A percentile compares a stretch with the other conserved stretches of the same genome.
phyloP scores from a whole-genome alignment of 75 land plant genomes.

The Isoetes taiwanensis region DNA sequence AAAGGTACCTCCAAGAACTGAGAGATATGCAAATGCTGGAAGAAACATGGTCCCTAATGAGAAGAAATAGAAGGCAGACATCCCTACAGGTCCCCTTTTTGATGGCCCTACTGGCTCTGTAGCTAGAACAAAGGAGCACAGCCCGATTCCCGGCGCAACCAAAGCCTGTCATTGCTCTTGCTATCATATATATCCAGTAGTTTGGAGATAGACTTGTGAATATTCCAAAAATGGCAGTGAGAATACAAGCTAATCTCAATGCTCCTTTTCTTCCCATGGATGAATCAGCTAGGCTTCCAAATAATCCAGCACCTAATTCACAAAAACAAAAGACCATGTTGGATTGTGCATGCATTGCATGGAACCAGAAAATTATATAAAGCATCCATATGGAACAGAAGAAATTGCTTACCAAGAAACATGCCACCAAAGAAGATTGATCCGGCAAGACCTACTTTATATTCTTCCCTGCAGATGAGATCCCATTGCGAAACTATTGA shows the following conservation, averaged over 20 bases:
- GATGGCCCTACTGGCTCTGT: no score
- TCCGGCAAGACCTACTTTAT: constrained; percentile 23
- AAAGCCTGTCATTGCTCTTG: neutral
- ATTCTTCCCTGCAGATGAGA: constrained; percentile 15
- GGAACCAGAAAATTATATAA: neutral
- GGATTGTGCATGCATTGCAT: neutral
- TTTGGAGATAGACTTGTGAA: neutral
- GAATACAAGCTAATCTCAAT: neutral
- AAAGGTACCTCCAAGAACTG: neutral
- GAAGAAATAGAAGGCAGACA: neutral
- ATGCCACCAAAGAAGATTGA: constrained; percentile 42
- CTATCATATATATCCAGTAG: neutral
- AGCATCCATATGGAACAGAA: neutral
- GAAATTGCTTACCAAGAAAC: constrained; percentile 10
- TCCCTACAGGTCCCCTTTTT: neutral
- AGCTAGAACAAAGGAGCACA: neutral
- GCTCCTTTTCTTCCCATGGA: neutral
- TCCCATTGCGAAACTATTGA: constrained; percentile 38
- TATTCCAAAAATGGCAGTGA: neutral
- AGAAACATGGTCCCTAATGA: constrained; percentile 12
- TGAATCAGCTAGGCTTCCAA: neutral
- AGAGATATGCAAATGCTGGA: constrained; percentile 30
- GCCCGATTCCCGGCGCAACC: constrained; percentile 13
- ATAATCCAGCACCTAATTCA: neutral
- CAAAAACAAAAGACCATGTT: neutral